Evolutionary conservation across 2,329 filamentous ascomycete species (phyloP).

Genomic region (Claviceps arundinis): DNA sequence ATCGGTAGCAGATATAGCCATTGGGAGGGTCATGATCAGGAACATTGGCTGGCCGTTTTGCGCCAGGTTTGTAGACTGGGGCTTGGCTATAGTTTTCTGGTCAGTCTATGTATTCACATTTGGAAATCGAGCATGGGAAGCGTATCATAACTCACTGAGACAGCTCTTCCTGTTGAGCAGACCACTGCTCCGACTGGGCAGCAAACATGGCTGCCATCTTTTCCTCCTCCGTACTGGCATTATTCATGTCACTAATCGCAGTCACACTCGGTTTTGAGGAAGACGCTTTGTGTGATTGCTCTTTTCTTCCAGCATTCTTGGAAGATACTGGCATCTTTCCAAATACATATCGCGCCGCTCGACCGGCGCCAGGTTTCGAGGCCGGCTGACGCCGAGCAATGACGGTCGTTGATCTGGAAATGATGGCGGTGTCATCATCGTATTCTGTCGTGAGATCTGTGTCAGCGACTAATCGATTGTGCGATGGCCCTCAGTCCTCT

Average conservation of each 20-base stretch:
- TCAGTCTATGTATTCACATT: conserved; percentile 16
- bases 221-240: conserved; percentile 82
- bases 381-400: conserved; percentile 80
- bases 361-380: conserved; percentile 70
- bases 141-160: conserved; percentile 47
- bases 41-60: conserved; percentile 59
- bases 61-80: conserved; percentile 44
- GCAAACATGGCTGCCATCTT: conserved; percentile 87
- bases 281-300: conserved; percentile 45
- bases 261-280: conserved; percentile 42
- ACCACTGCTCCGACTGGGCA: conserved; percentile 82
- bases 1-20: conserved; percentile 92
- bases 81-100: conserved; percentile 35
- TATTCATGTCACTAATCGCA: conserved; percentile 54
- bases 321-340: conserved; percentile 88
- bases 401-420: conserved; percentile 87
- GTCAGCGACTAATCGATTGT: conserved; percentile 10
- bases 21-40: conserved; percentile 88
- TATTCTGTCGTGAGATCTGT: conserved; percentile 51
- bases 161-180: conserved; percentile 84
- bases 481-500: background rate
- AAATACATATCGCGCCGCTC: conserved; percentile 87
- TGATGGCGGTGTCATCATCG: conserved; percentile 95
- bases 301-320: conserved; percentile 61
- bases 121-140: background rate